Base-by-base conservation (phyloP, 2,329 filamentous ascomycete species). In the Apiospora aurea region DNA sequence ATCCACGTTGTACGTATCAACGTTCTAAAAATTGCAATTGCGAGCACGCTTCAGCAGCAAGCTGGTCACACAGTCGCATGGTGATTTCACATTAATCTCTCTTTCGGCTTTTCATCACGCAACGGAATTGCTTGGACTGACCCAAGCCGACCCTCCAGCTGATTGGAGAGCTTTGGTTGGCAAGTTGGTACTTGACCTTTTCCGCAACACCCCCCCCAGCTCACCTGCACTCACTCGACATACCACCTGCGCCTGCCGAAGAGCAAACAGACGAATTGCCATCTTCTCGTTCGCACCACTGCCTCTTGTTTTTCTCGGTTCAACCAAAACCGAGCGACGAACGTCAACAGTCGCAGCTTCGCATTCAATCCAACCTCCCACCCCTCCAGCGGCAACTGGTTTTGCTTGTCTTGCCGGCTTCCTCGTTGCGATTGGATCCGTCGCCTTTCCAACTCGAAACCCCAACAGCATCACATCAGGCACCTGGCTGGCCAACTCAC, bases 1-100 rank as follows among this genome's bases (percentile, higher is more conserved):
- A 64, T 64, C 57, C 57, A 64, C 57, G 57, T 64, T 64, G 57
- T 64, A 64, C 57, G 57, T 41, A 64, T 64, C 57, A 41, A 64
- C 57, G 57, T 34, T 64, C 21, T 13, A 41, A 41, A 64, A 64
- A n/a, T 64, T 64, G 57, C 57, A 64, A 64, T 64, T 64, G 57
- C 18, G 57, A 64, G 29, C 57, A 64, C 57, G 57, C 57, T 64
- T 64, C 57, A 64, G 57, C 57, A 64, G 57, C 57, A 38, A 41
- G 57, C 57, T 64, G 57, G 34, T 64, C 57, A 64, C 34, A 41
- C 57, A 38, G 57, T 64, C 34, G 34, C 57, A 64, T 64, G 57
- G 34, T 64, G 57, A 64, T 41, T 64, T 14, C 29, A 14, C 29
- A 64, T 24, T 41, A 18, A 64, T 41, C 34, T 13, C n/a, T 49